phyloP scores from a whole-genome alignment of 371 early-diverging fungal species.

The Mortierella sp. region DNA sequence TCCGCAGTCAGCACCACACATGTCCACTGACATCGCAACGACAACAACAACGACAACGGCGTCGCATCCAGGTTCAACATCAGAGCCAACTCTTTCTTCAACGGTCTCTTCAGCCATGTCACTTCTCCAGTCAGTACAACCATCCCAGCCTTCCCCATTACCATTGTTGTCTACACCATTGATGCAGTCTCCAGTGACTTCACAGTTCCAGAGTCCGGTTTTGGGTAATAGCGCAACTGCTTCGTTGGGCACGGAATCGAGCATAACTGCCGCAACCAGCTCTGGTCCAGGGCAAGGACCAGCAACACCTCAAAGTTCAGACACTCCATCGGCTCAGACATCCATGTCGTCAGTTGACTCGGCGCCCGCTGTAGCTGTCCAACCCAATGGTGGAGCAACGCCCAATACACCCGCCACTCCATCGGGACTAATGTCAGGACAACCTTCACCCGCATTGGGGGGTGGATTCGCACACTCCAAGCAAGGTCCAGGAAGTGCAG shows the following conservation, averaged over 20 bases:
- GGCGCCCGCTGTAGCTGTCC: too few relatives aligned
- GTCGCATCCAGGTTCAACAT: slow-evolving; percentile 9
- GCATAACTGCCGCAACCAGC: background rate
- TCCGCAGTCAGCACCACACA: too few relatives aligned
- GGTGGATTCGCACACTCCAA: slow-evolving; percentile 16
- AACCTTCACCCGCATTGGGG: slow-evolving; percentile 29
- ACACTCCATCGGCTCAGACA: slow-evolving; percentile 3
- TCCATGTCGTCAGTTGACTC: slow-evolving; percentile 4
- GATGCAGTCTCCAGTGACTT: slow-evolving; percentile 11
- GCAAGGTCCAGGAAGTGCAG: slow-evolving; percentile 15
- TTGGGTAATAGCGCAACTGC: background rate
- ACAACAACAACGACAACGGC: background rate
- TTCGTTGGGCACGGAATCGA: too few relatives aligned
- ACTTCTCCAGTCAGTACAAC: background rate
- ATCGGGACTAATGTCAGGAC: slow-evolving; percentile 10
- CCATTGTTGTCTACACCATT: background rate
- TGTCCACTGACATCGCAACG: too few relatives aligned
- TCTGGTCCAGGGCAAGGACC: background rate
- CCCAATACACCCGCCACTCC: too few relatives aligned
- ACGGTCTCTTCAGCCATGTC: slow-evolving; percentile 7
- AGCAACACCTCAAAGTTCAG: background rate
- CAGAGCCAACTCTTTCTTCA: slow-evolving; percentile 21
- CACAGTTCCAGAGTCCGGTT: slow-evolving; percentile 12
- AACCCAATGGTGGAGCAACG: background rate
- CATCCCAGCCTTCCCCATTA: background rate